A percentile compares a stretch with the other conserved stretches of the same genome.
These are phyloP conservation scores for Cyclotella distinguenda DNA, from an alignment of 108 stramenopile genomes.

Conservation along the genomic window DNA sequence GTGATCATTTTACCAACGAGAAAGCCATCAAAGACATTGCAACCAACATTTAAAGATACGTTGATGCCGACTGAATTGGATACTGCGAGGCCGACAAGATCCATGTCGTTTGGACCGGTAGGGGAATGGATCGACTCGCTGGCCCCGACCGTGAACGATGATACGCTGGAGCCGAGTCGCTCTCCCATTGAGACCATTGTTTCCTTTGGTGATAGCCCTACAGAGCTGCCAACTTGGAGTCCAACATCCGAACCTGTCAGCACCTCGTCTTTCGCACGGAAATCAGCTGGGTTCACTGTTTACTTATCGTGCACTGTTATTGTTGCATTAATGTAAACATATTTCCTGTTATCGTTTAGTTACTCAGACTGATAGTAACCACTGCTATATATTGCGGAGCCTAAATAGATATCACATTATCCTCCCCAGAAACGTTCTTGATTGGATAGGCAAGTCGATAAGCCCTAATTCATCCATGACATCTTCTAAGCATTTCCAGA, in stretches of 20 bases:
- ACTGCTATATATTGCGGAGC: neutral
- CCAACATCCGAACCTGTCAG: neutral
- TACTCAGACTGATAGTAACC: neutral
- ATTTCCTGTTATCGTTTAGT: neutral
- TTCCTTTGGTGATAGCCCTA: neutral
- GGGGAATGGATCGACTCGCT: neutral
- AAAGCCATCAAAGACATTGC: neutral
- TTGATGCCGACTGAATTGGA: neutral
- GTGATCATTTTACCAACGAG: neutral
- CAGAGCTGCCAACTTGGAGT: neutral
- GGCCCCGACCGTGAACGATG: neutral
- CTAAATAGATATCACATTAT: neutral
- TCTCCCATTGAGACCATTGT: neutral
- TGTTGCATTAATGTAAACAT: conserved; percentile 3
- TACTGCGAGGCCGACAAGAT: neutral
- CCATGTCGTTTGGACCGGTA: neutral
- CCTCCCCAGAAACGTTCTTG: neutral
- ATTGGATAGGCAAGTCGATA: conserved; percentile 8
- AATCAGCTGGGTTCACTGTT: neutral
- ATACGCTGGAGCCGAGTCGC: neutral
- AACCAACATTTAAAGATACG: conserved; percentile 1
- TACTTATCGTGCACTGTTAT: neutral
- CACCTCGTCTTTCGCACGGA: neutral
- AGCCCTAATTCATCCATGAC: conserved; percentile 5
- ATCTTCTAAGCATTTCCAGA: neutral